Evolutionary conservation across 139 green algal species (phyloP).

Genomic region (Volvox reticuliferus): DNA sequence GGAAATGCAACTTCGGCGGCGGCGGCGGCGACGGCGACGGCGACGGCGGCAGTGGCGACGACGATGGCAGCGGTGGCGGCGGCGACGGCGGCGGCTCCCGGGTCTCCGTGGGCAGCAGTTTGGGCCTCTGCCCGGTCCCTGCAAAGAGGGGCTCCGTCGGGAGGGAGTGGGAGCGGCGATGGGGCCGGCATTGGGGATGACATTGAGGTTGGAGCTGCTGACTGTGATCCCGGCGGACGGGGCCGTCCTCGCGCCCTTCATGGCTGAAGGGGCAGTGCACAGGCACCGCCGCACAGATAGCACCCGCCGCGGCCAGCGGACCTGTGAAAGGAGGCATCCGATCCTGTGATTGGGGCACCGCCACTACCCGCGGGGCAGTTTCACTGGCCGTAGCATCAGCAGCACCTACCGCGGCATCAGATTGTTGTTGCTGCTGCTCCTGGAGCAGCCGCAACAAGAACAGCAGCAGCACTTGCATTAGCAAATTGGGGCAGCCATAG

Average conservation of each 20-base stretch:
- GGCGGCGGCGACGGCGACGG: too few species aligned
- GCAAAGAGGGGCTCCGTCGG: too few species aligned
- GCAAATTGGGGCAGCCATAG: neutral
- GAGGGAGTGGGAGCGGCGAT: neutral
- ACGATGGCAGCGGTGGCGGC: neutral
- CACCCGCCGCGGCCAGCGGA: neutral
- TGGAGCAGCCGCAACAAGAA: neutral
- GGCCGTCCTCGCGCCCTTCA: too few species aligned
- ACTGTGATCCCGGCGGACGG: too few species aligned
- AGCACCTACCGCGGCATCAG: neutral
- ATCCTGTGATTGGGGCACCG: neutral
- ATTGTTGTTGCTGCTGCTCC: too few species aligned
- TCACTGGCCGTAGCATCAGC: neutral
- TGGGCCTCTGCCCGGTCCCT: too few species aligned
- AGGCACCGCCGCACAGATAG: too few species aligned
- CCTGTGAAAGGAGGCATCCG: neutral
- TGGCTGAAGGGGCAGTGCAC: too few species aligned
- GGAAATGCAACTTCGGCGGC: too few species aligned
- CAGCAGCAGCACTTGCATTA: conserved; percentile 2
- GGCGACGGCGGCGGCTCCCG: neutral
- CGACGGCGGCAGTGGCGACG: too few species aligned
- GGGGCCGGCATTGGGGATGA: too few species aligned
- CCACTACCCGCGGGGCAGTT: neutral
- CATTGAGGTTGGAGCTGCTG: too few species aligned
- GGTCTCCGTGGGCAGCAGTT: neutral